Evolutionary conservation across 2,329 filamentous ascomycete genomes (phyloP).

Genomic region (Stachybotrys chartarum): DNA sequence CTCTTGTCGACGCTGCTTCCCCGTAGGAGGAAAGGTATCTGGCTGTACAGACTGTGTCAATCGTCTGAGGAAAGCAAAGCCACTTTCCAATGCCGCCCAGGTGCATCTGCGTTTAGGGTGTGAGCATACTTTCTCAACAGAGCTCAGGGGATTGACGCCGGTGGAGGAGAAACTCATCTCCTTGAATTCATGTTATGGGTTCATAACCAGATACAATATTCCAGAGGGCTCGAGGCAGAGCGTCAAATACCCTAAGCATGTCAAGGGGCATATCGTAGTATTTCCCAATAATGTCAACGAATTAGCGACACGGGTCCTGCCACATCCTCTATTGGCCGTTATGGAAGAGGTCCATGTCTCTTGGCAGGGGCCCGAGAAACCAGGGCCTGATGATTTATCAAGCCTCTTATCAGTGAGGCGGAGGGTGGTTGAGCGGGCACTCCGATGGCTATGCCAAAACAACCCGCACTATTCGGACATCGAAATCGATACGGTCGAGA

Average conservation of each 20-base stretch:
- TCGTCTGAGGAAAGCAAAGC: no score
- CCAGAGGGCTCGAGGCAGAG: constrained; percentile 2
- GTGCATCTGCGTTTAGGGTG: no score
- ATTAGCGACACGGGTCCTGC: background rate
- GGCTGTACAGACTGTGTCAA: no score
- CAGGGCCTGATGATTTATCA: constrained; percentile 1
- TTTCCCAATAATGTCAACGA: constrained; percentile 10
- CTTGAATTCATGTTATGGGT: constrained; percentile 4
- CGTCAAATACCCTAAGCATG: constrained; percentile 4
- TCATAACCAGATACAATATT: constrained; percentile 5
- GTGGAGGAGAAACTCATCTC: background rate
- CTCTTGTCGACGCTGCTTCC: constrained; percentile 1
- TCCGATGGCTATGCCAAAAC: constrained; percentile 2
- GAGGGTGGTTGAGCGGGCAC: background rate
- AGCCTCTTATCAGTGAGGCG: constrained; percentile 4
- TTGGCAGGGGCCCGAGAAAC: background rate
- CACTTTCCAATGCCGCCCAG: no score
- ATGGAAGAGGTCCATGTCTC: background rate
- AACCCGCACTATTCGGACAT: constrained; percentile 3
- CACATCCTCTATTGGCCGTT: background rate
- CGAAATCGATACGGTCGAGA: constrained; percentile 2
- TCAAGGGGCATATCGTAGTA: constrained; percentile 9
- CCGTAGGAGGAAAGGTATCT: constrained; percentile 2
- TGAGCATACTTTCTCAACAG: background rate
- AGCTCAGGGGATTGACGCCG: background rate